Evolutionary conservation across 2,329 filamentous ascomycete genomes (phyloP).

Genomic region (Scleromitrula shiraiana): DNA sequence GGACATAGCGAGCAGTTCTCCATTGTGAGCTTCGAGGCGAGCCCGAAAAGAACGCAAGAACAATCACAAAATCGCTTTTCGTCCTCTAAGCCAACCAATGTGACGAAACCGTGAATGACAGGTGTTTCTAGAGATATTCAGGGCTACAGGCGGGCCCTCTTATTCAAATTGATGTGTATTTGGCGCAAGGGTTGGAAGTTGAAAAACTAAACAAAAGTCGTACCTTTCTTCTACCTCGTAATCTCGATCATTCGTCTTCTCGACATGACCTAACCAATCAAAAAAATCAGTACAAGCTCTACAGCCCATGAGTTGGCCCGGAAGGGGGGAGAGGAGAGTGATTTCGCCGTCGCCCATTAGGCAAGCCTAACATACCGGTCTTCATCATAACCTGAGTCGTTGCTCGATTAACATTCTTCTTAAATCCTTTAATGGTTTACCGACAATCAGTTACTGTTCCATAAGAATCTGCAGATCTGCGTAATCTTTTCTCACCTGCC

Average conservation of each 20-base stretch:
- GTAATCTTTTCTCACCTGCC: conserved; percentile 33
- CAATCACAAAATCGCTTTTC: no score
- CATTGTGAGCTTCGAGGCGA: no score
- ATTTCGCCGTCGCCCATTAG: not conserved
- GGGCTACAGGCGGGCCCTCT: no score
- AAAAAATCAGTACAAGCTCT: not conserved
- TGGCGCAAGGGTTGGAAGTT: not conserved
- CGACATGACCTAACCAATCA: conserved; percentile 66
- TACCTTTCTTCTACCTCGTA: conserved; percentile 96
- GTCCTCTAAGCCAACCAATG: no score
- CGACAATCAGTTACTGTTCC: not conserved
- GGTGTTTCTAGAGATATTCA: no score
- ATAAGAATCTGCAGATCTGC: conserved; percentile 22
- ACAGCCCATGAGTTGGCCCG: not conserved
- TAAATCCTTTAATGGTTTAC: conserved; percentile 52
- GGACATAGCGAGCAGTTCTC: no score
- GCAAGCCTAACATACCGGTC: conserved; percentile 64
- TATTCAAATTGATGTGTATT: not conserved
- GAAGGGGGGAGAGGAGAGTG: not conserved
- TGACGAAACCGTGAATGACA: no score
- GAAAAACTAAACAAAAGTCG: conserved; percentile 11
- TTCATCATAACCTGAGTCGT: conserved; percentile 99
- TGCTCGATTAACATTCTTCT: conserved; percentile 96
- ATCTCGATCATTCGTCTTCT: conserved; percentile 96
- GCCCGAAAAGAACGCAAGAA: no score